phyloP scores from a whole-genome alignment of 441 rosid species.

The Erysimum cheiri region DNA sequence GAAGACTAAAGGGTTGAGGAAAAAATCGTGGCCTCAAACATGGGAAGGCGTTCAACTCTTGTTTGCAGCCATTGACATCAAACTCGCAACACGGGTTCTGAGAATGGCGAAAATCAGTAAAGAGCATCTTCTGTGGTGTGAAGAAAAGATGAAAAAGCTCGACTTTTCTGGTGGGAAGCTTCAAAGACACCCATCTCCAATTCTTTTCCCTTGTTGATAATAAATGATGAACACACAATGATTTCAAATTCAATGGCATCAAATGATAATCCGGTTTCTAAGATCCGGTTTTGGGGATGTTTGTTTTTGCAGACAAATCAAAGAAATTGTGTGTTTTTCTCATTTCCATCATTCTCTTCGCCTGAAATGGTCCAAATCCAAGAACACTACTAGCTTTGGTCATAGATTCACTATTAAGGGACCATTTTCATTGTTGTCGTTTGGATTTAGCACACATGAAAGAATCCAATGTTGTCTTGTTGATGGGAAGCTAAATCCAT shows the following conservation, averaged over 20 bases:
- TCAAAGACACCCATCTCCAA: conserved; percentile 81
- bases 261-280: neutral
- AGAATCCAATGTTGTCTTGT: conserved; percentile 48
- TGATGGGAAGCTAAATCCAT: conserved; percentile 41
- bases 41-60: conserved; percentile 70
- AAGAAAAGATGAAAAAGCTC: conserved; percentile 91
- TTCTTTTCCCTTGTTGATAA: conserved; percentile 81
- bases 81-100: conserved; percentile 70
- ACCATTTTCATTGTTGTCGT: conserved; percentile 33
- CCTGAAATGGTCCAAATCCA: conserved; percentile 10
- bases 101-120: conserved; percentile 74
- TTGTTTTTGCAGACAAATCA: conserved; percentile 22
- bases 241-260: neutral
- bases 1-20: conserved; percentile 79
- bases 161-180: conserved; percentile 62
- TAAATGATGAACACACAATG: conserved; percentile 36
- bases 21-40: conserved; percentile 81
- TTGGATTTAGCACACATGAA: conserved; percentile 39
- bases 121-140: conserved; percentile 93
- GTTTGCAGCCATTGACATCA: conserved; percentile 71
- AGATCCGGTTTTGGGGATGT: neutral
- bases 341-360: conserved; percentile 20
- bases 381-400: conserved; percentile 17
- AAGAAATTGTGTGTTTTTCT: conserved; percentile 21
- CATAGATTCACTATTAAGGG: conserved; percentile 36